These are phyloP conservation scores for Cryptococcus sp. DNA, from an alignment of 1,284 basidiomycete species.

Conservation along the genomic window DNA sequence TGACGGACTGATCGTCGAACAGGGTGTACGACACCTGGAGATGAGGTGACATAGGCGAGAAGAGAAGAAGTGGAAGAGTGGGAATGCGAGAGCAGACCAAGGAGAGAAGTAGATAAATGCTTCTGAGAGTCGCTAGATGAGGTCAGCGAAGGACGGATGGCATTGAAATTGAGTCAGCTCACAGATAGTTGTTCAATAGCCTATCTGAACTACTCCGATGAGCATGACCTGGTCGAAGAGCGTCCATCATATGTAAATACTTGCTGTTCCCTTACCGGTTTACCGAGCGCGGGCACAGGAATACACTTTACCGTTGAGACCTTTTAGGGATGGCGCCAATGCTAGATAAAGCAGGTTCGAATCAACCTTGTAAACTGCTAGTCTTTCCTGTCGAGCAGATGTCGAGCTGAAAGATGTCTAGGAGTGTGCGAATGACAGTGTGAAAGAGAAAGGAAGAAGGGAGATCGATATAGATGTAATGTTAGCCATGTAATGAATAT, in stretches of 20 bases:
- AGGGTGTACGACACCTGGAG: constrained; percentile 42
- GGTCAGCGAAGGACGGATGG: constrained; percentile 5
- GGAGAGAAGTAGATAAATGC: constrained; percentile 38
- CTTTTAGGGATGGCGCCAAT: no score
- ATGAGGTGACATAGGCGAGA: constrained; percentile 47
- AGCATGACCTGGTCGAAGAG: constrained; percentile 39
- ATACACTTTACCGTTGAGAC: no score
- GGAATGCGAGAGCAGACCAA: constrained; percentile 46
- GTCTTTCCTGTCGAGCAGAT: no score
- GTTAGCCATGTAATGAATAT: no score
- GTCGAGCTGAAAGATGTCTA: no score
- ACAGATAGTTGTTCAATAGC: constrained; percentile 48
- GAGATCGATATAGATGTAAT: no score
- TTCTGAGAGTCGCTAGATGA: constrained; percentile 43
- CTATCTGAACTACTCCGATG: constrained; percentile 45
- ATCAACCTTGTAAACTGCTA: no score
- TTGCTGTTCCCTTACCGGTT: no score
- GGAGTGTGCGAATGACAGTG: no score
- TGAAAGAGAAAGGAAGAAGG: no score
- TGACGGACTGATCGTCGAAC: constrained; percentile 44
- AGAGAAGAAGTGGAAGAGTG: constrained; percentile 47
- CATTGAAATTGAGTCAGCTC: constrained; percentile 7
- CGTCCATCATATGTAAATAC: constrained; percentile 30
- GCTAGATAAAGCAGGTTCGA: no score
- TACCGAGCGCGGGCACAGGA: no score